These are phyloP conservation scores for Macadamia tetraphylla DNA, from an alignment of 164 flowering plant genomes.

Conservation along the genomic window DNA sequence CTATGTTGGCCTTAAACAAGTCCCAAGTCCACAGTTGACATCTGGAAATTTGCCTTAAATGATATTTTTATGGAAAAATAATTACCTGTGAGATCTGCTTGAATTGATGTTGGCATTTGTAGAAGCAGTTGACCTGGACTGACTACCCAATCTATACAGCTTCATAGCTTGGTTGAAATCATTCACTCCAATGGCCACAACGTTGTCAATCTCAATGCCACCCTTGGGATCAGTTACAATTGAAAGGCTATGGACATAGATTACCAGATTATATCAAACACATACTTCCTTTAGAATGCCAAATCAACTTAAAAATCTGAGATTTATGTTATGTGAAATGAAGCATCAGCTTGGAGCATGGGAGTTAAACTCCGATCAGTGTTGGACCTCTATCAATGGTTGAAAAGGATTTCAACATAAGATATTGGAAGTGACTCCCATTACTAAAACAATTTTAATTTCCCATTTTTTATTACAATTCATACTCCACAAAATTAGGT, in stretches of 20 bases:
- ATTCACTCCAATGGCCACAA: slow-evolving; percentile 42
- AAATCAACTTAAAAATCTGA: not conserved
- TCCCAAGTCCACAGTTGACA: not conserved
- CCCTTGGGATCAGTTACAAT: slow-evolving; percentile 47
- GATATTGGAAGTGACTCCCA: too few relatives aligned
- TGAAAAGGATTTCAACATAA: too few relatives aligned
- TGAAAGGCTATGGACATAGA: slow-evolving; percentile 36
- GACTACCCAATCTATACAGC: slow-evolving; percentile 50
- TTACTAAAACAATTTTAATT: too few relatives aligned
- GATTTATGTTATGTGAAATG: too few relatives aligned
- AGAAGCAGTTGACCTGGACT: slow-evolving; percentile 54
- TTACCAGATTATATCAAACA: slow-evolving; percentile 4
- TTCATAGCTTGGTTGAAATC: slow-evolving; percentile 45
- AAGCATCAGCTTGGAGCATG: too few relatives aligned
- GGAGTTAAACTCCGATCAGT: too few relatives aligned
- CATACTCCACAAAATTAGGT: too few relatives aligned
- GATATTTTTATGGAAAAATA: slow-evolving; percentile 1
- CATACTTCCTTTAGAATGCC: slow-evolving; percentile 1
- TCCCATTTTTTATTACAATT: too few relatives aligned
- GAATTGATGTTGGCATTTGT: slow-evolving; percentile 49
- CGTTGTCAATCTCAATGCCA: slow-evolving; percentile 50
- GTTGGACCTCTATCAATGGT: too few relatives aligned
- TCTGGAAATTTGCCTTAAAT: not conserved
- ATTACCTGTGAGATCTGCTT: slow-evolving; percentile 73
- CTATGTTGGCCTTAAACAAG: not conserved